Evolutionary conservation across 768 basidiomycete genomes (phyloP).

Genomic region (Strobilomyces echinocephalus): DNA sequence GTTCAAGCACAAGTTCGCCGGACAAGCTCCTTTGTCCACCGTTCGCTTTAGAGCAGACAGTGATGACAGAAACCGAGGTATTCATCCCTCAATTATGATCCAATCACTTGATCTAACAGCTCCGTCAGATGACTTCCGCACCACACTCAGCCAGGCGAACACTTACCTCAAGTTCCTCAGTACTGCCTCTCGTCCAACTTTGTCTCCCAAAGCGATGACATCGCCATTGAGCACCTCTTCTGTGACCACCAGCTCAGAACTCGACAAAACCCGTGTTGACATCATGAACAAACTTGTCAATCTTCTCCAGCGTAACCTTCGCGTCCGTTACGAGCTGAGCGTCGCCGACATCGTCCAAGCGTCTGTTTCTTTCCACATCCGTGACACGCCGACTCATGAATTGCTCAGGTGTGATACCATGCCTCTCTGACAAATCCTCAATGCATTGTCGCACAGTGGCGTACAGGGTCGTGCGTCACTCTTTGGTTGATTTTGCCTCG

Average conservation of each 20-base stretch:
- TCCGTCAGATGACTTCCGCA: conserved; percentile 66
- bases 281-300: conserved; percentile 60
- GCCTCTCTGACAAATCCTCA: conserved; percentile 68
- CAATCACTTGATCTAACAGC: conserved; percentile 11
- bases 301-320: conserved; percentile 63
- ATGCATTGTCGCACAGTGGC: conserved; percentile 74
- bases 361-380: conserved; percentile 42
- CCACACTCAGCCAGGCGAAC: conserved; percentile 61
- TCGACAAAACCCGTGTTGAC: conserved; percentile 55
- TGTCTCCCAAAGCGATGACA: conserved; percentile 34
- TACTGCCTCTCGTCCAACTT: conserved; percentile 36
- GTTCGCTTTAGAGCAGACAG: conserved; percentile 29
- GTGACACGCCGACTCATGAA: conserved; percentile 8
- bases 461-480: conserved; percentile 83
- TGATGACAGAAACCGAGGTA: conserved; percentile 36
- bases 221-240: conserved; percentile 36
- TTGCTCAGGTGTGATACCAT: conserved; percentile 65
- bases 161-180: conserved; percentile 53
- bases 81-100: not conserved
- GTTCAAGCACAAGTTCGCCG: conserved; percentile 32
- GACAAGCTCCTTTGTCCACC: conserved; percentile 28
- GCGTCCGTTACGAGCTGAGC: conserved; percentile 73
- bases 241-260: conserved; percentile 34
- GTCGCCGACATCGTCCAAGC: conserved; percentile 68
- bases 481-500: conserved; percentile 66